A percentile compares a stretch with the other conserved stretches of the same genome.
Evolutionary conservation across 2,329 filamentous ascomycete genomes (phyloP).

Genomic region (Pezicula radicicola): DNA sequence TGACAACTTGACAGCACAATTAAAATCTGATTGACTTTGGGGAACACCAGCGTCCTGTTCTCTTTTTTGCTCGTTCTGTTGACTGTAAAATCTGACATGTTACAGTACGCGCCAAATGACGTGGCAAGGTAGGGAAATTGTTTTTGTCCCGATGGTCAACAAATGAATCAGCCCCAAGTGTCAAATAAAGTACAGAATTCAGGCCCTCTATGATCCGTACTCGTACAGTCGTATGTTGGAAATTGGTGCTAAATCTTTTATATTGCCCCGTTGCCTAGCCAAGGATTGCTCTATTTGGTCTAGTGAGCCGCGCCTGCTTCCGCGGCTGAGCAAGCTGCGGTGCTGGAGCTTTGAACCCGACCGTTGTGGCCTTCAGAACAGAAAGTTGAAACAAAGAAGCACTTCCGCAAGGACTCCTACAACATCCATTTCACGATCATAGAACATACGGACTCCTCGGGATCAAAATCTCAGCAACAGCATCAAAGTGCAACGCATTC

Average conservation of each 20-base stretch:
- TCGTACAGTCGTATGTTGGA: neutral
- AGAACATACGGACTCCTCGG: neutral
- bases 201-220: neutral
- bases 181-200: neutral
- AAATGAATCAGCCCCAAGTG: neutral
- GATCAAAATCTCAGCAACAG: neutral
- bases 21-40: neutral
- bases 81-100: conserved; percentile 1
- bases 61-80: neutral
- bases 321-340: too few species aligned
- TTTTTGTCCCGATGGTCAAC: neutral
- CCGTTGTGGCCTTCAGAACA: neutral
- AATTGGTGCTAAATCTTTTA: too few species aligned
- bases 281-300: neutral
- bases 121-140: neutral
- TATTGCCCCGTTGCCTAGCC: conserved; percentile 5
- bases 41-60: neutral
- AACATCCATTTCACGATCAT: neutral
- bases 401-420: neutral
- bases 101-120: neutral
- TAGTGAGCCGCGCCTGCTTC: neutral
- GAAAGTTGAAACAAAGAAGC: neutral
- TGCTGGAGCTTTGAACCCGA: neutral
- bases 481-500: neutral
- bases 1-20: neutral